These are phyloP conservation scores for Murraya paniculata DNA, from an alignment of 345 rosid genomes.

Conservation along the genomic window DNA sequence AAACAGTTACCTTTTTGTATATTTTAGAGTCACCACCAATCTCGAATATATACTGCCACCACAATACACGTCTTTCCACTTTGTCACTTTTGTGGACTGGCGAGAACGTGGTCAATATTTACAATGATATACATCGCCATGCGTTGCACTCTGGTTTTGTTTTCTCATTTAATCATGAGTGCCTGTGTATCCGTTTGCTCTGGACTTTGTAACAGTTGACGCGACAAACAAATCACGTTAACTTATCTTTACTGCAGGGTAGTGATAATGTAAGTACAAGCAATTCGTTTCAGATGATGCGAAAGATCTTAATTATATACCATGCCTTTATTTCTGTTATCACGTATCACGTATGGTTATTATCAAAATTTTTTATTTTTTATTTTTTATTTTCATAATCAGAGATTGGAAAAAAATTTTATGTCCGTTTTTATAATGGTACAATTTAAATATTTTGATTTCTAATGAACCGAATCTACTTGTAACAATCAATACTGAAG, in stretches of 20 bases:
- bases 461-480: too few relatives aligned
- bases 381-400: too few relatives aligned
- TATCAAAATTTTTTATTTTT: too few relatives aligned
- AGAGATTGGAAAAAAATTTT: too few relatives aligned
- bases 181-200: neutral
- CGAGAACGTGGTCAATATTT: conserved; percentile 32
- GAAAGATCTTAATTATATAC: too few relatives aligned
- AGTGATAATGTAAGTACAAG: conserved; percentile 5
- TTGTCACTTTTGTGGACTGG: conserved; percentile 29
- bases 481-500: too few relatives aligned
- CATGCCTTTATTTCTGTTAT: too few relatives aligned
- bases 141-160: conserved; percentile 30
- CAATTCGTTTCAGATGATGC: too few relatives aligned
- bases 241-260: conserved; percentile 3
- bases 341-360: too few relatives aligned
- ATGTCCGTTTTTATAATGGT: too few relatives aligned
- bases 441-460: too few relatives aligned
- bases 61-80: conserved; percentile 22
- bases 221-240: conserved; percentile 7
- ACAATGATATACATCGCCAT: conserved; percentile 33
- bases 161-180: neutral
- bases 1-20: conserved; percentile 19
- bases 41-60: conserved; percentile 49
- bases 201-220: conserved; percentile 31
- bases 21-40: conserved; percentile 48